A percentile compares a stretch with the other conserved stretches of the same genome.
phyloP scores from a whole-genome alignment of 2,329 filamentous ascomycete genomes.

The Raffaelea ambrosiae region DNA sequence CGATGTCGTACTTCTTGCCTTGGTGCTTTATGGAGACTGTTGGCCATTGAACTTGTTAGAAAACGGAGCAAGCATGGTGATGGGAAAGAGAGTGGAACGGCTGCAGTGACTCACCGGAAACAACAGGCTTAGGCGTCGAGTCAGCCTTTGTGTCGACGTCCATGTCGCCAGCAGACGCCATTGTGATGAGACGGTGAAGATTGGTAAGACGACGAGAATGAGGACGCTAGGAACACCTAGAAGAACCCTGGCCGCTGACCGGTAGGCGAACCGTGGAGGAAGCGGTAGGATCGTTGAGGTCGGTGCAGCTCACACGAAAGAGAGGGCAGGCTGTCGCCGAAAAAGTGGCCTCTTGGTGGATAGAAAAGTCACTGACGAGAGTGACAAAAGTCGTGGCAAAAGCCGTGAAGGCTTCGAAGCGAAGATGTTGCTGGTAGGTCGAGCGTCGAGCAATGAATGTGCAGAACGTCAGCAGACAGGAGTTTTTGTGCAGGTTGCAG shows the following conservation, averaged over 20 bases:
- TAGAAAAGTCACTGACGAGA: too few relatives aligned
- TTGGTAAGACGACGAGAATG: neutral
- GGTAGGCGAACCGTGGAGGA: too few relatives aligned
- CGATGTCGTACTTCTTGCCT: constrained; percentile 90
- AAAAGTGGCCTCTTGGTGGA: too few relatives aligned
- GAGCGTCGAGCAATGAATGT: too few relatives aligned
- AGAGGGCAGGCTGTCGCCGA: too few relatives aligned
- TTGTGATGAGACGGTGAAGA: too few relatives aligned
- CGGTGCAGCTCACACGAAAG: too few relatives aligned
- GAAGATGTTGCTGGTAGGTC: too few relatives aligned
- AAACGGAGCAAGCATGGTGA: neutral
- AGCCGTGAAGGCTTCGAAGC: too few relatives aligned
- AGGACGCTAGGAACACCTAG: neutral
- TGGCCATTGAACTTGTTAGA: constrained; percentile 1
- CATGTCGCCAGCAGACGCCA: neutral
- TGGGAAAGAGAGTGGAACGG: neutral
- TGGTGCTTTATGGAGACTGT: constrained; percentile 70
- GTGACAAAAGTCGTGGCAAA: too few relatives aligned
- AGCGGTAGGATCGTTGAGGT: too few relatives aligned
- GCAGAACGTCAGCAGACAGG: neutral
- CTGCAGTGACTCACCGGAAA: neutral
- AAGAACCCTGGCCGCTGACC: neutral
- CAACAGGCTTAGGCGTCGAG: neutral
- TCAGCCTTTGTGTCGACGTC: neutral
- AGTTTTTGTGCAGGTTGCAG: neutral